A percentile compares a stretch with the other conserved stretches of the same genome.
These are phyloP conservation scores for Mycogone perniciosa DNA, from an alignment of 2,329 filamentous ascomycete species.

Conservation along the genomic window DNA sequence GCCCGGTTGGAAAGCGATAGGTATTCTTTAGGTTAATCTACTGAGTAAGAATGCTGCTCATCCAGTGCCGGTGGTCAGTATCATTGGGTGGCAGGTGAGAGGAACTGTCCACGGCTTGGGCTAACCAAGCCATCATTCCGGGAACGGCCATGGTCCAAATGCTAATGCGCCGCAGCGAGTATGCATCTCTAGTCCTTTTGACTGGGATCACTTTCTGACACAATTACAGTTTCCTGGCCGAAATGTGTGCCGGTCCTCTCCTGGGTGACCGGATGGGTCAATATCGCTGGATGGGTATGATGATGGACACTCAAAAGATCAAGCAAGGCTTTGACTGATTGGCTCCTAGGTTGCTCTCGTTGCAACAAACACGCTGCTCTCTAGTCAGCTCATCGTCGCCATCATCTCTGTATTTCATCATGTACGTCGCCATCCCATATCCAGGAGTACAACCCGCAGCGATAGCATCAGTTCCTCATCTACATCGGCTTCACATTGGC, in stretches of 20 bases:
- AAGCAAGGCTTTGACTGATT: neutral
- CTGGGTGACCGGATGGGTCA: slow-evolving; percentile 50
- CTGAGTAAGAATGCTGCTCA: neutral
- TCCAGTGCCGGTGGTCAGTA: slow-evolving; percentile 52
- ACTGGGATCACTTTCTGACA: neutral
- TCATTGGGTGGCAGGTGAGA: slow-evolving; percentile 58
- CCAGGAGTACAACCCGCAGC: slow-evolving; percentile 43
- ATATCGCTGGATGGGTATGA: slow-evolving; percentile 55
- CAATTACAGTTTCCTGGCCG: slow-evolving; percentile 17
- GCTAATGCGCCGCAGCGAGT: slow-evolving; percentile 6
- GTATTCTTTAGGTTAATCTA: neutral
- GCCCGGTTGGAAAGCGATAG: neutral
- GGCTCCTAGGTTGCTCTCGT: slow-evolving; percentile 47
- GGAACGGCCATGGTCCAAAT: slow-evolving; percentile 49
- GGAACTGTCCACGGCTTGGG: slow-evolving; percentile 16
- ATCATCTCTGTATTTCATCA: slow-evolving; percentile 57
- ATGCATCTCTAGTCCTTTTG: neutral
- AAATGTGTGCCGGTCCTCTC: slow-evolving; percentile 23
- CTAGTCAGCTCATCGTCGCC: slow-evolving; percentile 59
- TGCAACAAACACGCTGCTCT: slow-evolving; percentile 61
- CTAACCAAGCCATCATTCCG: slow-evolving; percentile 37
- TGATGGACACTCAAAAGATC: neutral
- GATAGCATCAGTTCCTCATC: slow-evolving; percentile 65
- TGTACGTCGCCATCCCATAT: slow-evolving; percentile 1
- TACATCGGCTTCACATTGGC: slow-evolving; percentile 25